phyloP scores from a whole-genome alignment of 306 rosid species.

The Vicia sativa region DNA sequence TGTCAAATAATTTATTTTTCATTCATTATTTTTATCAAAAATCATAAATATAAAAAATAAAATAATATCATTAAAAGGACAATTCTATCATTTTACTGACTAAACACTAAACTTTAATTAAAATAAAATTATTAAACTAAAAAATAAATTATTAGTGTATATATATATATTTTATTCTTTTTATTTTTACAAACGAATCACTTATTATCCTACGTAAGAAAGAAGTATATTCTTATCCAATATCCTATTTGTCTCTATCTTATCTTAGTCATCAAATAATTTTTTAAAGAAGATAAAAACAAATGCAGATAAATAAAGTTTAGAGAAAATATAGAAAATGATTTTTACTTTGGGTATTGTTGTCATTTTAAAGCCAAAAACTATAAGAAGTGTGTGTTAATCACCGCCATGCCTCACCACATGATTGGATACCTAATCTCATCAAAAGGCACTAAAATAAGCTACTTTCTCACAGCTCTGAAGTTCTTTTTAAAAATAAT shows the following conservation, averaged over 20 bases:
- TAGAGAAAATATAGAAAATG: not conserved
- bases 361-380: constrained; percentile 20
- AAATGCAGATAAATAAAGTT: not conserved
- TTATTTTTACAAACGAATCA: no score
- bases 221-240: no score
- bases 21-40: no score
- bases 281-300: not conserved
- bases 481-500: not conserved
- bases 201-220: no score
- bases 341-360: constrained; percentile 6
- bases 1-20: no score
- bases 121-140: no score
- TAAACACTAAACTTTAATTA: no score
- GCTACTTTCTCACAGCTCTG: constrained; percentile 18
- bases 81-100: no score
- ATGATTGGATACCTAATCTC: constrained; percentile 51
- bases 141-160: no score
- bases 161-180: no score
- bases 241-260: not conserved
- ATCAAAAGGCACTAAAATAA: not conserved
- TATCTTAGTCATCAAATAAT: not conserved
- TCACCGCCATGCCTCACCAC: constrained; percentile 35
- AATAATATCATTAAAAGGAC: no score
- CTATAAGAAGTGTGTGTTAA: constrained; percentile 29
- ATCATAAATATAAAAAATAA: no score